Conservation (phyloP, 2,329 filamentous ascomycete genomes). For the Fusarium sp. region DNA sequence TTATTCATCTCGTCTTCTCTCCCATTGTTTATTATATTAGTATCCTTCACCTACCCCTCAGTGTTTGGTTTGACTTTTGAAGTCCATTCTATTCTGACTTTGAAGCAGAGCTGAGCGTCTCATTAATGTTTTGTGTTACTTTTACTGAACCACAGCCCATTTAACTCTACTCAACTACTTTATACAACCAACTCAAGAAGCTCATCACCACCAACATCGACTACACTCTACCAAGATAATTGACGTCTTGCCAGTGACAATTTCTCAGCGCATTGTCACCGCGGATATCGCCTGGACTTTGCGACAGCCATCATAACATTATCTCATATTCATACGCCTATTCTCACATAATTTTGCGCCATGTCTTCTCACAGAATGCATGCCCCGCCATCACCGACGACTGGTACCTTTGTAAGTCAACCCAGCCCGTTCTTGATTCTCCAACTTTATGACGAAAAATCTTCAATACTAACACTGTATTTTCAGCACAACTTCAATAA, state of each 20-base stretch:
- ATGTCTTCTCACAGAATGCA: constrained; percentile 23
- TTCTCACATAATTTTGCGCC: background rate
- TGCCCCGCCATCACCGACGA: constrained; percentile 4
- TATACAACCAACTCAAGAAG: background rate
- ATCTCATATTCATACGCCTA: background rate
- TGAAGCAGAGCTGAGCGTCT: background rate
- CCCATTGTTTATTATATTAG: constrained; percentile 43
- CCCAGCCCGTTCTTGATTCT: background rate
- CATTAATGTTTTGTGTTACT: background rate
- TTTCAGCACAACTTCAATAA: constrained; percentile 56
- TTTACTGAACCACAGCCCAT: background rate
- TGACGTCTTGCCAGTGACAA: background rate
- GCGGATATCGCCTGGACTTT: background rate
- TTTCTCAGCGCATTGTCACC: background rate
- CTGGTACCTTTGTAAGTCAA: constrained; percentile 36
- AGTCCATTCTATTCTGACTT: background rate
- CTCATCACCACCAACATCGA: background rate
- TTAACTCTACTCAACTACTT: background rate
- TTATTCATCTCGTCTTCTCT: constrained; percentile 5
- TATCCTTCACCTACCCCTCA: constrained; percentile 32
- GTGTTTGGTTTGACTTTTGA: constrained; percentile 1
- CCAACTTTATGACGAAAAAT: background rate
- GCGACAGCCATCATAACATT: background rate
- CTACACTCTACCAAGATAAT: background rate
- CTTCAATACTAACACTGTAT: constrained; percentile 13